Percentiles rank a stretch among this genome's conserved stretches.
Evolutionary conservation across 1,284 basidiomycete genomes (phyloP).

Genomic region (Rhodotorula sp.): DNA sequence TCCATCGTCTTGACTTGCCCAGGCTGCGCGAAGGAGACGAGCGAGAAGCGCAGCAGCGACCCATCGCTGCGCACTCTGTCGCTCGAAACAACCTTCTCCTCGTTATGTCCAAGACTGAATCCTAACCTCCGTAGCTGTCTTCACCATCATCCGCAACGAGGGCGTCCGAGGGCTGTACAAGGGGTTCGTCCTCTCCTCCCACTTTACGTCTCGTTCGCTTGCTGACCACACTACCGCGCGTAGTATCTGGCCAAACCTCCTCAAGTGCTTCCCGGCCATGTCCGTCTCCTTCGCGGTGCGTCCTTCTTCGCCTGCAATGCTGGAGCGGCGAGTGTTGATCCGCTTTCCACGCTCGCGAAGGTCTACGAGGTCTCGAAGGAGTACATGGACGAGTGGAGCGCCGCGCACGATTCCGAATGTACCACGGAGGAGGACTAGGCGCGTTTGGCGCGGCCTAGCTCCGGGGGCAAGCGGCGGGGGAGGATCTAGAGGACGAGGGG

Average conservation of each 20-base stretch:
- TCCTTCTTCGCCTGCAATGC: background rate
- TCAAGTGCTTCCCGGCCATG: slow-evolving; percentile 23
- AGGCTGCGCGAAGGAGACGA: too few relatives aligned
- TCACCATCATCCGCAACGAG: slow-evolving; percentile 37
- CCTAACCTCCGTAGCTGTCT: slow-evolving; percentile 14
- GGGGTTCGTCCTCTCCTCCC: slow-evolving; percentile 7
- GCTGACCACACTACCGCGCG: background rate
- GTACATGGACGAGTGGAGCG: slow-evolving; percentile 7
- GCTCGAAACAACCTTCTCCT: too few relatives aligned
- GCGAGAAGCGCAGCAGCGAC: too few relatives aligned
- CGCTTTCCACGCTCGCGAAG: background rate
- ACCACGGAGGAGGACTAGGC: slow-evolving; percentile 1
- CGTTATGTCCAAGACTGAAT: background rate
- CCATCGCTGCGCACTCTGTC: background rate
- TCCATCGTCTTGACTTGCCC: background rate
- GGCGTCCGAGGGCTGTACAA: slow-evolving; percentile 39
- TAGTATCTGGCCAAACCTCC: slow-evolving; percentile 27
- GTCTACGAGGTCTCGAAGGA: slow-evolving; percentile 25
- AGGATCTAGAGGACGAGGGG: background rate
- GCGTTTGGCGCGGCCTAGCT: too few relatives aligned
- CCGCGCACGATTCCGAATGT: background rate
- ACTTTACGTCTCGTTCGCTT: background rate
- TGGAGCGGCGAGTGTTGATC: too few relatives aligned
- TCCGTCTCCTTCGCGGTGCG: slow-evolving; percentile 10
- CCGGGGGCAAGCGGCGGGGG: background rate